Base-by-base conservation (phyloP, 148 eudicot species). In the Vaccinium corymbosum region DNA sequence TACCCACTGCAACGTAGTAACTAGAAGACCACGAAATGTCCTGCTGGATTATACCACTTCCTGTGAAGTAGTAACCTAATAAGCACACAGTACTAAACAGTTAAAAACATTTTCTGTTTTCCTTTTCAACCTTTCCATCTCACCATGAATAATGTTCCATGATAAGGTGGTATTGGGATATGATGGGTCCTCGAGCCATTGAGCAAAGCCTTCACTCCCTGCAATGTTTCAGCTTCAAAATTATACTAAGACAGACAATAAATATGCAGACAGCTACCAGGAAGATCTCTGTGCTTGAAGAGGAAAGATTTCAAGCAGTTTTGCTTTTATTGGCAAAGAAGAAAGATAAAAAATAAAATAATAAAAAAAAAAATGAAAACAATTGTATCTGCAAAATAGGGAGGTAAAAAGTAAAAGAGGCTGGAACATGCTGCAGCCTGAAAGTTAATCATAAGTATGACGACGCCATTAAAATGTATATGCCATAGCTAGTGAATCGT, bases 1-100 rank as follows among this genome's bases (percentile, higher is more conserved):
- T 95, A 71, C 92, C 95, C 76, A 94, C 89, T 82, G 95, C 97
- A 86, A 94, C 88, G 87, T 92, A 95, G 79, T 93, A 94, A 79
- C 82, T 85, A 73, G 91, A 89, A 77, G 98, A 92, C 79, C 66
- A 83, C 16, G 25, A 76, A 78, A 95, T 86, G 80, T 89, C 88
- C 88, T 91, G 95, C 83, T 49, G 86, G 73, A 94, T 89, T 74
- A 79, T 53, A 83, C 98, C 98, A 88, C 77, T 93, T 84, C 98
- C 98, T 95, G 89, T 48, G 78, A 80, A 80, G 61, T 48, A 83
- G 52, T 62, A 56, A 38, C 48, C 42, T 22, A 51, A 64, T 52
- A 35, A 59, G 74, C 42, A 7, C 38, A 52, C 12, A n/a, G 38
- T 49, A 1, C 25, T 38, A 78, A 25, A 62, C 49, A 81, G 13